Evolutionary conservation across 768 basidiomycete genomes (phyloP).

Genomic region (Paxillus ammoniavirescens): DNA sequence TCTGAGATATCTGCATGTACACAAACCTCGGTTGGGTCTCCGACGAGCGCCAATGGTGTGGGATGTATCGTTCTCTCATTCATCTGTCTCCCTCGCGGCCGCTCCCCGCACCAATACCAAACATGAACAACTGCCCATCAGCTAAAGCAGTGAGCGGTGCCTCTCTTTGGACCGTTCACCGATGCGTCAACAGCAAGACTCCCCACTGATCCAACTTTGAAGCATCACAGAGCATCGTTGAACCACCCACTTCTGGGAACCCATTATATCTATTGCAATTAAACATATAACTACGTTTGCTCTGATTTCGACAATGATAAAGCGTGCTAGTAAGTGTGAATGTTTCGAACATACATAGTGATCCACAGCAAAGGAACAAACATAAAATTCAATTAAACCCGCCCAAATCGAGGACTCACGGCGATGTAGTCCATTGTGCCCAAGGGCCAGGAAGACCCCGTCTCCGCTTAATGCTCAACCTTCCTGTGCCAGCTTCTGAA

Average conservation of each 20-base stretch:
- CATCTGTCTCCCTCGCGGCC: no score
- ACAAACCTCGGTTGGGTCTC: background rate
- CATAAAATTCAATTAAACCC: conserved; percentile 2
- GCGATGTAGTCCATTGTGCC: conserved; percentile 29
- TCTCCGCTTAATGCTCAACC: conserved; percentile 27
- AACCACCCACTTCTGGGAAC: conserved; percentile 3
- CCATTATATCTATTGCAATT: conserved; percentile 23
- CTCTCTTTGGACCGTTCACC: no score
- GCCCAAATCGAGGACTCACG: conserved; percentile 11
- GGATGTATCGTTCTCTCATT: no score
- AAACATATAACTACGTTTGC: conserved; percentile 12
- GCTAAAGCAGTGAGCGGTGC: background rate
- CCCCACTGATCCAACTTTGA: no score
- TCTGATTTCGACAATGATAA: background rate
- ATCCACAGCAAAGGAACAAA: conserved; percentile 6
- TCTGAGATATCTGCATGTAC: no score
- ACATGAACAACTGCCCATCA: no score
- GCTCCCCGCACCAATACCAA: no score
- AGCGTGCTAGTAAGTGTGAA: conserved; percentile 3
- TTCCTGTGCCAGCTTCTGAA: conserved; percentile 12
- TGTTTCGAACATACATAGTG: background rate
- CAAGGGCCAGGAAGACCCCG: conserved; percentile 34
- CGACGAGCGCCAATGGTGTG: no score
- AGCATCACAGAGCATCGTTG: no score
- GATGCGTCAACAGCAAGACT: background rate